Base-by-base conservation (phyloP, 306 rosid species). In the Glycine tomentella region DNA sequence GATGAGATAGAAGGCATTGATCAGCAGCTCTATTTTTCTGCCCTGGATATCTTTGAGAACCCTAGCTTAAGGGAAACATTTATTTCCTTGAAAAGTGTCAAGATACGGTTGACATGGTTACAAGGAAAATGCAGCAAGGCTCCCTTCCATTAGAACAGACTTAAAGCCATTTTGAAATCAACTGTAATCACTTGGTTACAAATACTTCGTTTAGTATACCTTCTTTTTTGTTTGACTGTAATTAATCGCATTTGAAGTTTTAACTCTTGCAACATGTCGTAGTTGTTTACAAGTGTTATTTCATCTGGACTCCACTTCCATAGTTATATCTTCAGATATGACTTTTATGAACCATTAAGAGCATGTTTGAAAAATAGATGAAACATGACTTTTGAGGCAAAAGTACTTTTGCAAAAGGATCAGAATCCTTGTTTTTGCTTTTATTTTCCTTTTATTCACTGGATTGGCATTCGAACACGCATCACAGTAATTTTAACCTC, bases 21-120 rank as follows among this genome's bases (percentile, higher is more conserved):
- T 73, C 80, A 90, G 72, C 66, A 46, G 11, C 84, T 89, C 48
- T 92, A 94, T 83, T 85, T 92, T 87, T 82, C 93, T 14, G 94
- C 93, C 9, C 62, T 92, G 79, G 97, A 92, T 80, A 92, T 92
- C 72, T 92, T 92, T 76, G 97, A 89, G 86, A 80, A 86, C 58
- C 91, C 94, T 57, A 84, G 72, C 79, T 85, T 92, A 31, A 88
- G 97, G 84, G 97, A 91, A 88, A 85, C 88, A 15, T 94, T 94
- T 86, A 74, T 92, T 68, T 92, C 93, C 20, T 81, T 90, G 44
- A 88, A 89, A 86, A 84, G 91, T 33, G 84, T 79, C 72, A 84
- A 76, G 81, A 87, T 88, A 71, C 70, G 93, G 44, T 71, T 86
- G 80, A 25, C 91, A 31, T 92, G 98, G 98, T 83, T 90, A 55